Evolutionary conservation across 2,329 filamentous ascomycete genomes (phyloP).

Genomic region (Rasamsonia emersonii): DNA sequence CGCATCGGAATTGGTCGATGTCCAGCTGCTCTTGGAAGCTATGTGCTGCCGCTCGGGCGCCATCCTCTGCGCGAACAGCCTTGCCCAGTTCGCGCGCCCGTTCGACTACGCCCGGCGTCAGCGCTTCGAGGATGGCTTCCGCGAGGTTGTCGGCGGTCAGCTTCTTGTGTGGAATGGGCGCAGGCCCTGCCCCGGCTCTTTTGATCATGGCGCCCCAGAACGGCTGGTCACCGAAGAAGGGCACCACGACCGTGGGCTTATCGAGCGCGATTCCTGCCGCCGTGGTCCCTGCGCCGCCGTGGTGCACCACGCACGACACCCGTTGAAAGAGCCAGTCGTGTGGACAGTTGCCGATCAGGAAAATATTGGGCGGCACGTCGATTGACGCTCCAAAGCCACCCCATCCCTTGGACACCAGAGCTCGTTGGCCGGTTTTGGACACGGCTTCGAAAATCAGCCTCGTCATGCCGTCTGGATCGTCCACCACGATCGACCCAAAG

Average conservation of each 20-base stretch:
- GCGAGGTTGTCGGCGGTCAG: conserved; percentile 59
- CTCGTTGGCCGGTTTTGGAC: conserved; percentile 58
- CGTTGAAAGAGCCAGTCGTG: conserved; percentile 84
- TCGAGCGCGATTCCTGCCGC: conserved; percentile 76
- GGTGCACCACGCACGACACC: conserved; percentile 75
- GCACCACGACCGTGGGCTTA: conserved; percentile 71
- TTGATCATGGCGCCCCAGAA: conserved; percentile 76
- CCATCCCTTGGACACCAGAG: conserved; percentile 81
- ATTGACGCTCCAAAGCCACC: conserved; percentile 66
- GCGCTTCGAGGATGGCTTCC: conserved; percentile 52
- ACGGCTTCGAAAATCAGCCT: conserved; percentile 64
- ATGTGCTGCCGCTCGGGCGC: conserved; percentile 54
- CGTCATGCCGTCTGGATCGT: conserved; percentile 64
- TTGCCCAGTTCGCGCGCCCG: conserved; percentile 51
- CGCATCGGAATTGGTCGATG: conserved; percentile 59
- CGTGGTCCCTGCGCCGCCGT: conserved; percentile 81
- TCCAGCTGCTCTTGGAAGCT: conserved; percentile 65
- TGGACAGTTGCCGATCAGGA: conserved; percentile 76
- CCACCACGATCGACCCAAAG: conserved; percentile 74
- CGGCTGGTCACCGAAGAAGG: conserved; percentile 79
- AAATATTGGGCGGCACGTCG: conserved; percentile 64
- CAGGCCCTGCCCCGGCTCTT: conserved; percentile 61
- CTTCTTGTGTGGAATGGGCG: conserved; percentile 60
- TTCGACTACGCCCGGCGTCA: conserved; percentile 51
- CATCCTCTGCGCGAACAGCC: conserved; percentile 58